Conservation (phyloP, 345 rosid species). For the Linum lewisii region DNA sequence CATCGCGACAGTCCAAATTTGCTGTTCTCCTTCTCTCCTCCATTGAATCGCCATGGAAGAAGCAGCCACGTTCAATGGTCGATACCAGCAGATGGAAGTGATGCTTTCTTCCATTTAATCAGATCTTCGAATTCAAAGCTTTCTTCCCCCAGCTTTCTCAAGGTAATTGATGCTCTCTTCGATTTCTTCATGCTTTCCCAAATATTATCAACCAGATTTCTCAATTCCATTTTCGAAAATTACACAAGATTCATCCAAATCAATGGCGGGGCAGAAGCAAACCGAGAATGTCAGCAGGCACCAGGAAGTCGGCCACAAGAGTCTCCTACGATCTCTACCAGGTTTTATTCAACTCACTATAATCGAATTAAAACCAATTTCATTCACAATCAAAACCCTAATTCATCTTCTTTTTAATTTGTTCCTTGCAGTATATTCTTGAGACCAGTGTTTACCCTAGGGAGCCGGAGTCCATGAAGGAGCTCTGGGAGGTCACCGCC, state of each 20-base stretch:
- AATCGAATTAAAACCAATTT: too few species aligned
- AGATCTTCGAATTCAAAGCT: too few species aligned
- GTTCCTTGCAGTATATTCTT: constrained; percentile 50
- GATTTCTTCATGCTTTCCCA: too few species aligned
- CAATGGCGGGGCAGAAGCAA: constrained; percentile 59
- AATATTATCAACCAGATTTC: neutral
- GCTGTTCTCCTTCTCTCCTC: too few species aligned
- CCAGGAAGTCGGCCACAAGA: constrained; percentile 93
- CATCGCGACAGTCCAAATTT: too few species aligned
- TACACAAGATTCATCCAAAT: neutral
- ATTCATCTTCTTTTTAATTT: neutral
- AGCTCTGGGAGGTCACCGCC: constrained; percentile 85
- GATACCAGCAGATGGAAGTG: too few species aligned
- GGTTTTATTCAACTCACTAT: constrained; percentile 21
- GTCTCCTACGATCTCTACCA: constrained; percentile 91
- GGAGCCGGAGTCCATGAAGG: constrained; percentile 91
- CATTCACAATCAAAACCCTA: neutral
- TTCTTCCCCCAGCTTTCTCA: too few species aligned
- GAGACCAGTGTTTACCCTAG: constrained; percentile 99
- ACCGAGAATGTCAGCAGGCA: constrained; percentile 43
- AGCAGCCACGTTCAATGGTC: too few species aligned
- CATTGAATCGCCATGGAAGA: too few species aligned
- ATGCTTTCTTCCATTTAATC: too few species aligned
- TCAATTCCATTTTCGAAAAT: neutral
- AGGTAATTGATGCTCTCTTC: too few species aligned